phyloP scores from a whole-genome alignment of 2,329 filamentous ascomycete species.

The Blastomyces gilchristii region DNA sequence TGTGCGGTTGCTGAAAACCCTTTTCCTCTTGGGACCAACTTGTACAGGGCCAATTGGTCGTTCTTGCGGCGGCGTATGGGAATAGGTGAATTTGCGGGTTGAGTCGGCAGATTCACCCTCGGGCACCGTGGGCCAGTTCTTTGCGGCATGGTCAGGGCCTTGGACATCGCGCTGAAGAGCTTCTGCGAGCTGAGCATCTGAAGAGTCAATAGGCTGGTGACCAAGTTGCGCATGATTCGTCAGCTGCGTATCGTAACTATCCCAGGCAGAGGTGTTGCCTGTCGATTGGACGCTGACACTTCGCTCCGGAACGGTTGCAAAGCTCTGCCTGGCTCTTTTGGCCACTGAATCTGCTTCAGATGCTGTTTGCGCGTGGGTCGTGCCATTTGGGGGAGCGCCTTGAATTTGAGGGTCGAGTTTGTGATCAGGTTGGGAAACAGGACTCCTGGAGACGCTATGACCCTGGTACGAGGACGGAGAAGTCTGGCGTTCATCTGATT shows the following conservation, averaged over 20 bases:
- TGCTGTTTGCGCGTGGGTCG: slow-evolving; percentile 14
- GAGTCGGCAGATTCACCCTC: slow-evolving; percentile 24
- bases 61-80: slow-evolving; percentile 19
- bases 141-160: slow-evolving; percentile 28
- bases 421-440: slow-evolving; percentile 31
- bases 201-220: slow-evolving; percentile 33
- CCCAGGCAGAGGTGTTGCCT: slow-evolving; percentile 20
- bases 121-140: slow-evolving; percentile 24
- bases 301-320: slow-evolving; percentile 2
- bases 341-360: slow-evolving; percentile 14
- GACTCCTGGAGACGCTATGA: slow-evolving; percentile 28
- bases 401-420: slow-evolving; percentile 19
- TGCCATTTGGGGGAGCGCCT: slow-evolving; percentile 16
- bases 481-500: slow-evolving; percentile 44
- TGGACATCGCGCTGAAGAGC: slow-evolving; percentile 43
- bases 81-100: slow-evolving; percentile 6
- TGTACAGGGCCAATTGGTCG: slow-evolving; percentile 27
- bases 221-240: slow-evolving; percentile 40
- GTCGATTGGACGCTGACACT: slow-evolving; percentile 6
- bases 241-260: slow-evolving; percentile 33
- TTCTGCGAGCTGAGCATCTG: slow-evolving; percentile 44
- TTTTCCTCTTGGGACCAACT: slow-evolving; percentile 38
- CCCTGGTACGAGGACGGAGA: slow-evolving; percentile 29
- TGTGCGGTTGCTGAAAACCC: slow-evolving; percentile 78
- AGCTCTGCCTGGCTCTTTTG: slow-evolving; percentile 7